Conservation (phyloP, 2,329 filamentous ascomycete genomes). For the Emergomyces africanus region DNA sequence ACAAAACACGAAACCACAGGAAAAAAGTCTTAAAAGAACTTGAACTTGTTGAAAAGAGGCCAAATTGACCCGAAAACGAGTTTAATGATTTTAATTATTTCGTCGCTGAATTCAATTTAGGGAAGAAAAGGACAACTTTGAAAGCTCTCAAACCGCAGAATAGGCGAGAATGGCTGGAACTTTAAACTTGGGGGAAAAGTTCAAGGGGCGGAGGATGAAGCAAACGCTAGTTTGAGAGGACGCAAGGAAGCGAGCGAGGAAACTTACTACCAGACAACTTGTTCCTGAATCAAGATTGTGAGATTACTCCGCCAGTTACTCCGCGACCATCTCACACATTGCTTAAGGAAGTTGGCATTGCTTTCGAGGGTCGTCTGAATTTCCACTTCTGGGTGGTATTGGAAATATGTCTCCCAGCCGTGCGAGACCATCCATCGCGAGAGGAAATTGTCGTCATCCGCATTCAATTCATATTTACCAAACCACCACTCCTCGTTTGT, state of each 20-base stretch:
- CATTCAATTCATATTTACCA: slow-evolving; percentile 75
- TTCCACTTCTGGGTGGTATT: slow-evolving; percentile 83
- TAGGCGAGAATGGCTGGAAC: not conserved
- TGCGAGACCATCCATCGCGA: slow-evolving; percentile 90
- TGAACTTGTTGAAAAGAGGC: slow-evolving; percentile 5
- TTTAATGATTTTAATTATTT: not conserved
- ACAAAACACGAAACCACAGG: too few species aligned
- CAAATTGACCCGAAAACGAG: not conserved
- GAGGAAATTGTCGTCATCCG: slow-evolving; percentile 97
- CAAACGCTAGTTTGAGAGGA: not conserved
- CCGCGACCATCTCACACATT: slow-evolving; percentile 88
- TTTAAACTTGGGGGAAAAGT: slow-evolving; percentile 7
- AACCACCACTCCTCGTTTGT: slow-evolving; percentile 76
- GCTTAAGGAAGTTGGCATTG: slow-evolving; percentile 76
- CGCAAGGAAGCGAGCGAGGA: not conserved
- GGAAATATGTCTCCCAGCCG: slow-evolving; percentile 87
- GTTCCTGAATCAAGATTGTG: slow-evolving; percentile 74
- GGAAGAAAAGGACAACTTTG: not conserved
- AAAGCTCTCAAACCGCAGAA: too few species aligned
- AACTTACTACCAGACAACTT: slow-evolving; percentile 76
- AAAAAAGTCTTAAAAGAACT: too few species aligned
- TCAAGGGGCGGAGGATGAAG: slow-evolving; percentile 5
- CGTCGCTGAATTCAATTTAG: not conserved
- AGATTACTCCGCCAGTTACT: slow-evolving; percentile 98
- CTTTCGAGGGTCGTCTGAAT: slow-evolving; percentile 89